Conservation (phyloP, 768 basidiomycete species). For the Rhizopogon rudus region DNA sequence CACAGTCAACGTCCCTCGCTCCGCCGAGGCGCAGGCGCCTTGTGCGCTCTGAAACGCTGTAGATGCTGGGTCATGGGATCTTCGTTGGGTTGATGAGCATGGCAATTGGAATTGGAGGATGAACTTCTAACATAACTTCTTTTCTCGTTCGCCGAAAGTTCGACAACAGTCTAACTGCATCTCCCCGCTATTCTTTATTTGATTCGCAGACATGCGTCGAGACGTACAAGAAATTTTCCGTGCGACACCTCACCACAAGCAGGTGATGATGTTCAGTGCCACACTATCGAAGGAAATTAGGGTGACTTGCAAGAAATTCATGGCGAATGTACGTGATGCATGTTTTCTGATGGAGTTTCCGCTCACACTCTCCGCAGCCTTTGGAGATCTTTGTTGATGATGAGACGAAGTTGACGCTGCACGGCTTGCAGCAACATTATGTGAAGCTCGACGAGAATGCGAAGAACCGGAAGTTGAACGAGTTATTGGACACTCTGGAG, state of each 20-base stretch:
- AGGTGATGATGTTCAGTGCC: conserved; percentile 99
- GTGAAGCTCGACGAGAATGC: conserved; percentile 92
- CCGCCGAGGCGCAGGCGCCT: conserved; percentile 32
- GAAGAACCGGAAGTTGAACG: conserved; percentile 97
- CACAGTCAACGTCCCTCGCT: conserved; percentile 34
- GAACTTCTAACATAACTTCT: conserved; percentile 35
- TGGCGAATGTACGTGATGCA: conserved; percentile 79
- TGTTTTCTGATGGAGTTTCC: neutral
- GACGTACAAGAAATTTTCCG: conserved; percentile 99
- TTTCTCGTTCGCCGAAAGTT: conserved; percentile 47
- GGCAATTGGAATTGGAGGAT: conserved; percentile 21
- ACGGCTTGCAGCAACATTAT: conserved; percentile 98
- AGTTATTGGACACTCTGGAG: conserved; percentile 90
- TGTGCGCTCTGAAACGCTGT: conserved; percentile 35
- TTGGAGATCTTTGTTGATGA: conserved; percentile 99
- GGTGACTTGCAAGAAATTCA: conserved; percentile 98
- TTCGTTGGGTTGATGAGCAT: conserved; percentile 30
- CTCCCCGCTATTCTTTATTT: conserved; percentile 40
- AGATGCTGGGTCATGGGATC: conserved; percentile 34
- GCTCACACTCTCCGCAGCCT: conserved; percentile 48
- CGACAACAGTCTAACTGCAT: conserved; percentile 61
- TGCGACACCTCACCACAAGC: conserved; percentile 98
- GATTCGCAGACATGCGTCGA: conserved; percentile 92
- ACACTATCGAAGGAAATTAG: conserved; percentile 97
- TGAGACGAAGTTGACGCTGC: conserved; percentile 96